Percentiles rank a stretch among this genome's conserved stretches.
phyloP scores from a whole-genome alignment of 768 basidiomycete species.

The Phanerochaete carnosa region DNA sequence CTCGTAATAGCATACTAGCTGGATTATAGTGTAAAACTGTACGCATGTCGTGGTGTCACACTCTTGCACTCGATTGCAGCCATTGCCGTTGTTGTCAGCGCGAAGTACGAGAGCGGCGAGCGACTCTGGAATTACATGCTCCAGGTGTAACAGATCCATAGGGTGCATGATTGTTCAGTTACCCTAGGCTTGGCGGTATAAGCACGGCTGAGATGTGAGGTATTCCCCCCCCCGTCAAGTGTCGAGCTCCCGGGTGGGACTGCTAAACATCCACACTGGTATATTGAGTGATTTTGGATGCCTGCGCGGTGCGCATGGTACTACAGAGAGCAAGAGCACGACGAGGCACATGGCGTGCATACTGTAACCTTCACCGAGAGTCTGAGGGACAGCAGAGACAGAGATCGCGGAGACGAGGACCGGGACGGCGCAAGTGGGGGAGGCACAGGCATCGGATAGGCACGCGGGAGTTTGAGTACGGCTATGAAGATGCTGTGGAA shows the following conservation, averaged over 20 bases:
- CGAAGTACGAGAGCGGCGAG: too few species aligned
- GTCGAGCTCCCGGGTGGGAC: slow-evolving; percentile 23
- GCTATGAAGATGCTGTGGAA: slow-evolving; percentile 10
- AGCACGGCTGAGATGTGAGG: too few species aligned
- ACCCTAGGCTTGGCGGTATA: too few species aligned
- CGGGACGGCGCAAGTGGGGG: not conserved
- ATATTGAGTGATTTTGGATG: not conserved
- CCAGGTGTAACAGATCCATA: too few species aligned
- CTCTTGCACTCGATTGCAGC: too few species aligned
- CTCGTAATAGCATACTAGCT: too few species aligned
- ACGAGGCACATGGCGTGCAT: not conserved
- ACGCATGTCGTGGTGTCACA: too few species aligned
- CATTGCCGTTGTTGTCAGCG: too few species aligned
- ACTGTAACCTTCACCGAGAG: slow-evolving; percentile 10
- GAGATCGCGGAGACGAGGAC: not conserved
- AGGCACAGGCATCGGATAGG: slow-evolving; percentile 6
- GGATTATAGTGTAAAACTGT: too few species aligned
- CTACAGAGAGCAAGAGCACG: not conserved
- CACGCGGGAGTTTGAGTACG: slow-evolving; percentile 5
- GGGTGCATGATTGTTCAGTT: too few species aligned
- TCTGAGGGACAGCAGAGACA: not conserved
- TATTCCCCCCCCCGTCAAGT: slow-evolving; percentile 20
- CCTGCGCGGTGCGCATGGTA: not conserved
- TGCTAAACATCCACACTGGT: slow-evolving; percentile 18
- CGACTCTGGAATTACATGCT: too few species aligned